These are phyloP conservation scores for Penicillium sp. DNA, from an alignment of 2,329 filamentous ascomycete species.

Conservation along the genomic window DNA sequence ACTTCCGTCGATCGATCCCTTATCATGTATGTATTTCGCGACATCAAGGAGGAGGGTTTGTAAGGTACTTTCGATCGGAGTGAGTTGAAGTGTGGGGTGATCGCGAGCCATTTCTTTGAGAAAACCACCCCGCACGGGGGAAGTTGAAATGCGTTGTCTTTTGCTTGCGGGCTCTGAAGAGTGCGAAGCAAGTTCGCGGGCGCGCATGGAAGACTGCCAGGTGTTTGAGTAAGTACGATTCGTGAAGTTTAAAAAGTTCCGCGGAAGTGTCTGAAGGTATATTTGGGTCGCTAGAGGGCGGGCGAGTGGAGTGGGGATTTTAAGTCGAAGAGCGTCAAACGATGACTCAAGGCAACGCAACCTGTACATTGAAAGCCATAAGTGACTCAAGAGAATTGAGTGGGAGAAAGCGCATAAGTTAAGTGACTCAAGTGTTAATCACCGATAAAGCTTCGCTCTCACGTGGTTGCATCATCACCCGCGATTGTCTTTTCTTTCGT, in stretches of 20 bases:
- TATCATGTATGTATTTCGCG: slow-evolving; percentile 61
- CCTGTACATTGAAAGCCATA: slow-evolving; percentile 26
- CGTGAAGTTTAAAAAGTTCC: slow-evolving; percentile 12
- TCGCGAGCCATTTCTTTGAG: slow-evolving; percentile 25
- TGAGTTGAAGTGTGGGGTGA: slow-evolving; percentile 58
- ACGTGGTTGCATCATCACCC: slow-evolving; percentile 27
- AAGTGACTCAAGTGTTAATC: slow-evolving; percentile 17
- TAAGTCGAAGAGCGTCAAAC: slow-evolving; percentile 15
- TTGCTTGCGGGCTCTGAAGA: slow-evolving; percentile 30
- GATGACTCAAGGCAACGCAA: slow-evolving; percentile 15
- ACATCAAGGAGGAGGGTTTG: slow-evolving; percentile 78
- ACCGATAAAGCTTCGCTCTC: slow-evolving; percentile 21
- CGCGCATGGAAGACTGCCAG: slow-evolving; percentile 29
- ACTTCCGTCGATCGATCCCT: slow-evolving; percentile 38
- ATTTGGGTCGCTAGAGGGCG: slow-evolving; percentile 13
- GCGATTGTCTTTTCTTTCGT: neutral
- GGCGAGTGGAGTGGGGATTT: slow-evolving; percentile 13
- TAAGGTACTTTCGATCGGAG: slow-evolving; percentile 68
- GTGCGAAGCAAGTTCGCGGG: slow-evolving; percentile 16
- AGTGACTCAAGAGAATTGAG: neutral
- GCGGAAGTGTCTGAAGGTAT: slow-evolving; percentile 3
- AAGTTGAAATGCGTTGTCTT: slow-evolving; percentile 32
- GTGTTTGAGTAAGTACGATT: slow-evolving; percentile 7
- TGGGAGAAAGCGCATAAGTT: neutral
- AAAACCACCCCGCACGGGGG: slow-evolving; percentile 22